Percentiles rank a stretch among this genome's conserved stretches.
Conservation (phyloP, 305 asterid species). For the Fraxinus paxiana region DNA sequence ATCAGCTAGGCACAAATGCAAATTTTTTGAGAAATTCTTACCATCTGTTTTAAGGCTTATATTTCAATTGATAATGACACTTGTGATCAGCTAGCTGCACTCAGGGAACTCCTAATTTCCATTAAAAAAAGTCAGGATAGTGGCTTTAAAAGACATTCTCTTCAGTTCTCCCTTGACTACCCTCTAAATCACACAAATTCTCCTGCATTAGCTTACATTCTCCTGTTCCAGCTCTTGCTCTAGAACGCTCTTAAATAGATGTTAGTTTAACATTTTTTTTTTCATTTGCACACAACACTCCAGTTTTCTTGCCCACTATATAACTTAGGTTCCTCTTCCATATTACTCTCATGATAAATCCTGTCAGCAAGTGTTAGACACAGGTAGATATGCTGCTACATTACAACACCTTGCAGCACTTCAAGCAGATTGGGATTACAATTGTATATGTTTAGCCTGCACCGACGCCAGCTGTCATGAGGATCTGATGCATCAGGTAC, state of each 20-base stretch:
- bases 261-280: neutral
- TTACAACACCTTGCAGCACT: conserved; percentile 64
- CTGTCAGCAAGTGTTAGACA: neutral
- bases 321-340: neutral
- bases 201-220: neutral
- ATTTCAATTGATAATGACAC: neutral
- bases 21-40: neutral
- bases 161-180: neutral
- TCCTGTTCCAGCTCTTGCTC: neutral
- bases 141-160: neutral
- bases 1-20: neutral
- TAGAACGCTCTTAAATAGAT: neutral
- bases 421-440: conserved; percentile 62
- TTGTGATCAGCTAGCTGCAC: neutral
- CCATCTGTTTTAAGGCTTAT: neutral
- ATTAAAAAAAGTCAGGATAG: neutral
- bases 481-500: conserved; percentile 60
- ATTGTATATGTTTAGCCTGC: conserved; percentile 59
- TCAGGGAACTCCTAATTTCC: neutral
- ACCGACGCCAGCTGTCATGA: conserved; percentile 54
- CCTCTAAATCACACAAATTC: neutral
- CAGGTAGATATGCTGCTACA: neutral
- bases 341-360: neutral
- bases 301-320: neutral
- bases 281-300: neutral